A percentile compares a stretch with the other conserved stretches of the same genome.
Evolutionary conservation across 2,329 filamentous ascomycete genomes (phyloP).

Genomic region (Aspergillus aculeatus): DNA sequence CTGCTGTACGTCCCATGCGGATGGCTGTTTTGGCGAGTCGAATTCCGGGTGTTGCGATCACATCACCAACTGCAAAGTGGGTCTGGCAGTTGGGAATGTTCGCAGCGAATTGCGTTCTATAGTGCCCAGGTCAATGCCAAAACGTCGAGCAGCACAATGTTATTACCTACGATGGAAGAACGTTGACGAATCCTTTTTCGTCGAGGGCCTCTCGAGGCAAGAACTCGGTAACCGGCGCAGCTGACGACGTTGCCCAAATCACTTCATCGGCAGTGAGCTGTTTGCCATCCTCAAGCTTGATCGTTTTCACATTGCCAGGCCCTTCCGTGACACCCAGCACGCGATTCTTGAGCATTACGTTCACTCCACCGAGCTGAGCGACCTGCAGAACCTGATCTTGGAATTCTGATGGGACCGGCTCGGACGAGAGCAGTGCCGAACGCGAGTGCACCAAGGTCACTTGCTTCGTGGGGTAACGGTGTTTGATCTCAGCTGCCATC

Average conservation of each 20-base stretch:
- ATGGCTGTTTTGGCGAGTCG: neutral
- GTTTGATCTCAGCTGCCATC: slow-evolving; percentile 73
- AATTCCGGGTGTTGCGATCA: neutral
- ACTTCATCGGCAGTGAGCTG: slow-evolving; percentile 62
- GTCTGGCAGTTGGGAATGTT: slow-evolving; percentile 55
- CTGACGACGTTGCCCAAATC: slow-evolving; percentile 65
- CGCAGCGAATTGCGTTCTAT: slow-evolving; percentile 43
- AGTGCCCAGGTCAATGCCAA: neutral
- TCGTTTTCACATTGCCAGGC: slow-evolving; percentile 25
- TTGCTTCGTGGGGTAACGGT: slow-evolving; percentile 56
- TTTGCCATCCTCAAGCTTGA: slow-evolving; percentile 61
- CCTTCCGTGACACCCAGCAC: slow-evolving; percentile 39
- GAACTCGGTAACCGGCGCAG: slow-evolving; percentile 60
- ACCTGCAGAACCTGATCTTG: slow-evolving; percentile 61
- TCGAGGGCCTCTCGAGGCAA: slow-evolving; percentile 59
- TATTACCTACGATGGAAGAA: slow-evolving; percentile 53
- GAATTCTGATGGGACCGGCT: slow-evolving; percentile 66
- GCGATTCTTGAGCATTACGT: slow-evolving; percentile 47
- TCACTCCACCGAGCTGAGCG: slow-evolving; percentile 35
- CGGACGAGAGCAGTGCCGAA: slow-evolving; percentile 65
- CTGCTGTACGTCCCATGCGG: neutral
- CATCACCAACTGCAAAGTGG: slow-evolving; percentile 62
- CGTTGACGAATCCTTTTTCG: slow-evolving; percentile 62
- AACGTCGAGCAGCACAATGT: neutral
- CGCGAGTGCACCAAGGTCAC: slow-evolving; percentile 74